Conservation (phyloP, 2,329 filamentous ascomycete species). For the Clarireedia homoeocarpa region DNA sequence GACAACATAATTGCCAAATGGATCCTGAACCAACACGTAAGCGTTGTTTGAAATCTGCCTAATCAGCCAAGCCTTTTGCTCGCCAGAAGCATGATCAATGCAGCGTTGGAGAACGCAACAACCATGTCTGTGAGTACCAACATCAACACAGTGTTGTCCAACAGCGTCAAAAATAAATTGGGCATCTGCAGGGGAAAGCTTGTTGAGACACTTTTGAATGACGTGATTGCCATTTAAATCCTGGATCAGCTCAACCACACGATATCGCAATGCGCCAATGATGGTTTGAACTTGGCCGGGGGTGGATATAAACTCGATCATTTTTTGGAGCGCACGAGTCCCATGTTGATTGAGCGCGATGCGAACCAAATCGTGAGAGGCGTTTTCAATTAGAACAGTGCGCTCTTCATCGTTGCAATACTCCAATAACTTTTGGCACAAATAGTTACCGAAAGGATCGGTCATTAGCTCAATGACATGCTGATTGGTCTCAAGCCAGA, state of each 20-base stretch:
- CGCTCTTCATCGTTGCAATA: constrained; percentile 93
- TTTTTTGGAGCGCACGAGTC: constrained; percentile 94
- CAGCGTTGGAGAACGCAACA: constrained; percentile 97
- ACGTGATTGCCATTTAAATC: constrained; percentile 98
- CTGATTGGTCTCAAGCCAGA: constrained; percentile 87
- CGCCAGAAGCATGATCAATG: constrained; percentile 89
- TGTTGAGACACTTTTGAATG: constrained; percentile 98
- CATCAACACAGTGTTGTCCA: constrained; percentile 74
- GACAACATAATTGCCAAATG: constrained; percentile 97
- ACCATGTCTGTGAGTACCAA: constrained; percentile 94
- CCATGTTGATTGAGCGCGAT: constrained; percentile 97
- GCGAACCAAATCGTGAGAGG: constrained; percentile 76
- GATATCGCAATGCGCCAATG: constrained; percentile 71
- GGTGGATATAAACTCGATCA: constrained; percentile 95
- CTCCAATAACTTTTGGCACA: constrained; percentile 96
- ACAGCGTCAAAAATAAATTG: constrained; percentile 98
- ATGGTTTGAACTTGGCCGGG: constrained; percentile 80
- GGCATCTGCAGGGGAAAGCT: constrained; percentile 73
- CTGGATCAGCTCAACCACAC: constrained; percentile 91
- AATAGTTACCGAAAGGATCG: constrained; percentile 97
- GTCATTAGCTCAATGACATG: constrained; percentile 98
- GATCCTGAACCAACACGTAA: constrained; percentile 86
- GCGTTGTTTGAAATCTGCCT: constrained; percentile 80
- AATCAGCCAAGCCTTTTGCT: constrained; percentile 83
- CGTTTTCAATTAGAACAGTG: constrained; percentile 85